phyloP scores from a whole-genome alignment of 2,329 filamentous ascomycete genomes.

The Cyphellophora europaea region DNA sequence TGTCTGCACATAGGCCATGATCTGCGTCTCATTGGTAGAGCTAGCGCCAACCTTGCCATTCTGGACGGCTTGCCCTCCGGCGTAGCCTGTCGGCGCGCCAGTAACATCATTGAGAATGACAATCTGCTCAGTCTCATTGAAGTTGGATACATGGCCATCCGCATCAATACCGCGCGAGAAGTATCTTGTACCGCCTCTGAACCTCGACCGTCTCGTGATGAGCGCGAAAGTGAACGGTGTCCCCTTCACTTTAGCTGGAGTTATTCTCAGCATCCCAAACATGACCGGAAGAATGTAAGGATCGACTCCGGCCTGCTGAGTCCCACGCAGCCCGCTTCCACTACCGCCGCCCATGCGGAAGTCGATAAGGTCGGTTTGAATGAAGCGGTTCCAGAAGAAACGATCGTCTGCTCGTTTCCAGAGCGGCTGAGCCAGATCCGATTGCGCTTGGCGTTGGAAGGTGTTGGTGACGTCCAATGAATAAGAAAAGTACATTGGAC shows the following conservation, averaged over 20 bases:
- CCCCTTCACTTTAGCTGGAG: conserved; percentile 73
- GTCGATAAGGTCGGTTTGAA: conserved; percentile 84
- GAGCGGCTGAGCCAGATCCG: conserved; percentile 61
- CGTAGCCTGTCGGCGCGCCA: conserved; percentile 68
- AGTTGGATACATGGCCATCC: conserved; percentile 91
- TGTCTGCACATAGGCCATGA: conserved; percentile 92
- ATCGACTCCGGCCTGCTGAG: conserved; percentile 65
- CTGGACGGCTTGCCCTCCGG: conserved; percentile 64
- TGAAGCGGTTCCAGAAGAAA: conserved; percentile 97
- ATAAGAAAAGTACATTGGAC: conserved; percentile 97
- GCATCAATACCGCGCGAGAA: conserved; percentile 93
- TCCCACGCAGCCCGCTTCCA: conserved; percentile 34
- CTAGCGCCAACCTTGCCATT: conserved; percentile 57
- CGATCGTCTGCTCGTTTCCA: conserved; percentile 93
- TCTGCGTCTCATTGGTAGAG: conserved; percentile 67
- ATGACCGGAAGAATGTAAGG: conserved; percentile 93
- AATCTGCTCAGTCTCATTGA: conserved; percentile 95
- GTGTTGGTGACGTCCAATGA: conserved; percentile 93
- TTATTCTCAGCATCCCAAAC: conserved; percentile 91
- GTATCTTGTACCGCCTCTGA: conserved; percentile 85
- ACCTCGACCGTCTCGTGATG: conserved; percentile 79
- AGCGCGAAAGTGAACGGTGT: conserved; percentile 76
- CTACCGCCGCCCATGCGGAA: conserved; percentile 56
- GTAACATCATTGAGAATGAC: conserved; percentile 77
- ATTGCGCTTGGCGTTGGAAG: conserved; percentile 84